Conservation (phyloP, 2,329 filamentous ascomycete species). For the Clonostachys byssicola region DNA sequence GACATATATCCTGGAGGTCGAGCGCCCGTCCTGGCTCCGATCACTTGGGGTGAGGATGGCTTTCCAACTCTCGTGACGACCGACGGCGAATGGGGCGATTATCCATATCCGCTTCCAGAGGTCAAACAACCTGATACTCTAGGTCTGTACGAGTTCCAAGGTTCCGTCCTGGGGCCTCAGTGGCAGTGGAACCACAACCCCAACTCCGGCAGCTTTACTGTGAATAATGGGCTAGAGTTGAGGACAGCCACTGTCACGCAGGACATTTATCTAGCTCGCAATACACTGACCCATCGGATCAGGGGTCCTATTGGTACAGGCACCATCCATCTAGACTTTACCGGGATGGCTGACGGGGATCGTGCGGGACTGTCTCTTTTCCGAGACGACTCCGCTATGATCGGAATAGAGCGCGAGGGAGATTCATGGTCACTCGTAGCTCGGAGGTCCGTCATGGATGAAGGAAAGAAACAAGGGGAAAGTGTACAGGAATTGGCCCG, state of each 20-base stretch:
- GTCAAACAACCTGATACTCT: conserved; percentile 18
- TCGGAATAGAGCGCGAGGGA: conserved; percentile 37
- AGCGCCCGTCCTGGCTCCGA: conserved; percentile 47
- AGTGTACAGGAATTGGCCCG: background rate
- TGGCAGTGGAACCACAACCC: conserved; percentile 63
- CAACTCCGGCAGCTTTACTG: conserved; percentile 36
- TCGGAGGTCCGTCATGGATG: conserved; percentile 17
- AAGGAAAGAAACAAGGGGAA: conserved; percentile 3
- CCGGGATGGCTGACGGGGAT: conserved; percentile 43
- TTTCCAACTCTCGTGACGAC: conserved; percentile 38
- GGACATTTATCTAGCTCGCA: conserved; percentile 39
- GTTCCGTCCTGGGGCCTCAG: conserved; percentile 28
- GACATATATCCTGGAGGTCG: conserved; percentile 49
- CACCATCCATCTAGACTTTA: conserved; percentile 43
- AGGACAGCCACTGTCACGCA: conserved; percentile 42
- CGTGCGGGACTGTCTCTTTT: conserved; percentile 44
- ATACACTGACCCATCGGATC: conserved; percentile 41
- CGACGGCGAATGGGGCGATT: conserved; percentile 36
- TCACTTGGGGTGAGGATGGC: conserved; percentile 41
- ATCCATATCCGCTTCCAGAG: conserved; percentile 28
- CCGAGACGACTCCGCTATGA: conserved; percentile 46
- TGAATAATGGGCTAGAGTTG: conserved; percentile 32
- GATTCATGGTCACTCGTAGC: conserved; percentile 14
- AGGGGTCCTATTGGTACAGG: conserved; percentile 36
- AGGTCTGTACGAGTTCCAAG: conserved; percentile 22